These are phyloP conservation scores for Hortiboletus flavorubellus DNA, from an alignment of 768 basidiomycete species.

Conservation along the genomic window DNA sequence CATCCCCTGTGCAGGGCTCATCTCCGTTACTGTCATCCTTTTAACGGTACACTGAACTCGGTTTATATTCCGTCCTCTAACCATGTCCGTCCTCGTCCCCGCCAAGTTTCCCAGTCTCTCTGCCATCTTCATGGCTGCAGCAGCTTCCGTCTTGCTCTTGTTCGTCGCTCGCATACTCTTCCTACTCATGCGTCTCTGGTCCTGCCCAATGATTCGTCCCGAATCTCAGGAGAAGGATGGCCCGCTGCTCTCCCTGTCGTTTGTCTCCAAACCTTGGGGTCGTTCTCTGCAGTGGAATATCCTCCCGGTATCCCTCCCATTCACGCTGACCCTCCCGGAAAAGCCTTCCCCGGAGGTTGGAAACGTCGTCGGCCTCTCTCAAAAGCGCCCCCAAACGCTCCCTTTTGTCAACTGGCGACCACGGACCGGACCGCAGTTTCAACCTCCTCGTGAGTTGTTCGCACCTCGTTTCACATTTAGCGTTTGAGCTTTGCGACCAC, in stretches of 20 bases:
- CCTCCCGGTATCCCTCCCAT: constrained; percentile 28
- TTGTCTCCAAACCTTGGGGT: constrained; percentile 11
- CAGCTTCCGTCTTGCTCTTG: constrained; percentile 27
- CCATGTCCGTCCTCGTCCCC: constrained; percentile 32
- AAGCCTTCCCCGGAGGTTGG: constrained; percentile 16
- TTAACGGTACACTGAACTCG: constrained; percentile 13
- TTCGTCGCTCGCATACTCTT: constrained; percentile 31
- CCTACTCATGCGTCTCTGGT: constrained; percentile 26
- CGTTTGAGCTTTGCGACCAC: neutral
- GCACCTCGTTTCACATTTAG: neutral
- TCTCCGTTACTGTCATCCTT: constrained; percentile 21
- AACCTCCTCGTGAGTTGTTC: constrained; percentile 31
- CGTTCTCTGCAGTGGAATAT: constrained; percentile 25
- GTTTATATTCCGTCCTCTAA: neutral
- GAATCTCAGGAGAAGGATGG: constrained; percentile 16
- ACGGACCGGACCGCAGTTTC: constrained; percentile 26
- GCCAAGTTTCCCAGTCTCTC: constrained; percentile 30
- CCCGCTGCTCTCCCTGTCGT: neutral
- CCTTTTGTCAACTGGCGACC: constrained; percentile 21
- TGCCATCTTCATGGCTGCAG: constrained; percentile 31
- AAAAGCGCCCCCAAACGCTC: constrained; percentile 14
- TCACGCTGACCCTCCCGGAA: constrained; percentile 21
- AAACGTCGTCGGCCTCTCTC: constrained; percentile 2
- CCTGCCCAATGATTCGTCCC: constrained; percentile 15
- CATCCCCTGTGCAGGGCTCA: constrained; percentile 19